Percentiles rank a stretch among this genome's conserved stretches.
phyloP scores from a whole-genome alignment of 2,329 filamentous ascomycete species.

The Aspergillus nomiae region DNA sequence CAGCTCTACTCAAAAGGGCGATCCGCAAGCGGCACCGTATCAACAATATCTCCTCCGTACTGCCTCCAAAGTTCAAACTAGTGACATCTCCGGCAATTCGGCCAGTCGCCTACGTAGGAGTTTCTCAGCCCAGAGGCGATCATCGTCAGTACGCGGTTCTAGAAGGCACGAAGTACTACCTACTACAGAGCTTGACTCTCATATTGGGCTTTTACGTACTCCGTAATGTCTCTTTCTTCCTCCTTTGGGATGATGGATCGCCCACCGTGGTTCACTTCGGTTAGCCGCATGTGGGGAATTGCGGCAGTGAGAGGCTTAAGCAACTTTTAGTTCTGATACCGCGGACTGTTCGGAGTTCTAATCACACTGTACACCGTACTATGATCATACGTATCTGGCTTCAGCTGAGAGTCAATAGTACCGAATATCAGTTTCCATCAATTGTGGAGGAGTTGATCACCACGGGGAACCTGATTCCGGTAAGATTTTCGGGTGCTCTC shows the following conservation, averaged over 20 bases:
- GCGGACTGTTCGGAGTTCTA: background rate
- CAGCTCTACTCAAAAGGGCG: no score
- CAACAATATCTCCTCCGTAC: no score
- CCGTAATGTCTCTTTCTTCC: background rate
- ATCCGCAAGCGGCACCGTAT: no score
- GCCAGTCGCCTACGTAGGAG: no score
- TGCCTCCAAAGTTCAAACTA: no score
- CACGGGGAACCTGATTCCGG: background rate
- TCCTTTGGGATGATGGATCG: background rate
- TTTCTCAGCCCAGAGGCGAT: no score
- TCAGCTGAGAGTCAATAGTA: background rate
- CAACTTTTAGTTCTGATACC: background rate
- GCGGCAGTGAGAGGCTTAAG: background rate
- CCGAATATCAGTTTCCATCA: background rate
- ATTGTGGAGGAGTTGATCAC: background rate
- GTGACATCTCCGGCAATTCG: no score
- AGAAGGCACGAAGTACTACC: no score
- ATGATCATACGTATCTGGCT: background rate
- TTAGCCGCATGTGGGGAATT: background rate
- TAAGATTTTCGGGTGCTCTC: constrained; percentile 2
- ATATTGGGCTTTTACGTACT: no score
- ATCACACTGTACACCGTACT: background rate
- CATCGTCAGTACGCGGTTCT: no score
- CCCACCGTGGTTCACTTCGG: background rate
- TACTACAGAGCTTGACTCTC: no score